A percentile compares a stretch with the other conserved stretches of the same genome.
Conservation (phyloP, 768 basidiomycete genomes). For the Tricholoma flavovirens region DNA sequence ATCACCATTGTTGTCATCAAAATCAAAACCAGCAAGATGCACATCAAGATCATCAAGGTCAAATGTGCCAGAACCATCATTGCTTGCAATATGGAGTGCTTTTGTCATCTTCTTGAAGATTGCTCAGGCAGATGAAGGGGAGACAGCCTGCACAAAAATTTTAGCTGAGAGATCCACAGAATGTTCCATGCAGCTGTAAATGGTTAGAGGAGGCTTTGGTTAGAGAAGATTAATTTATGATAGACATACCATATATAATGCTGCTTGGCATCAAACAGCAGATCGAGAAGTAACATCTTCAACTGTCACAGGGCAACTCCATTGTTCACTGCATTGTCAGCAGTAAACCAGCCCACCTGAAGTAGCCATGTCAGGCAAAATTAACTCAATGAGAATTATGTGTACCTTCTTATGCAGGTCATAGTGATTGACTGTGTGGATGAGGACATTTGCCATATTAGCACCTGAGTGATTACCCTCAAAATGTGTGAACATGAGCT, state of each 20-base stretch:
- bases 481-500: slow-evolving; percentile 9
- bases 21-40: not conserved
- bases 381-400: not conserved
- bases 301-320: slow-evolving; percentile 5
- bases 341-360: not conserved
- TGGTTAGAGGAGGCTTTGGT: not conserved
- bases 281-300: not conserved
- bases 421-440: slow-evolving; percentile 1
- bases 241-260: not conserved
- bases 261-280: not conserved
- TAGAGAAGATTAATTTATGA: not conserved
- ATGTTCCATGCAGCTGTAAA: not conserved
- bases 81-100: not conserved
- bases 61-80: not conserved
- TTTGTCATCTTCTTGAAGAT: not conserved
- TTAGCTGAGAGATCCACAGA: not conserved
- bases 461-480: slow-evolving; percentile 13
- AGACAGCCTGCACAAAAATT: not conserved
- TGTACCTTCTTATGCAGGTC: slow-evolving; percentile 7
- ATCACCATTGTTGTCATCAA: not conserved
- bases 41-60: not conserved
- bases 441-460: slow-evolving; percentile 8
- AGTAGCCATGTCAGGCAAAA: not conserved
- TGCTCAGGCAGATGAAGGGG: not conserved
- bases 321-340: slow-evolving; percentile 3